Evolutionary conservation across 768 basidiomycete genomes (phyloP).

Genomic region (Infundibulicybe gibba): DNA sequence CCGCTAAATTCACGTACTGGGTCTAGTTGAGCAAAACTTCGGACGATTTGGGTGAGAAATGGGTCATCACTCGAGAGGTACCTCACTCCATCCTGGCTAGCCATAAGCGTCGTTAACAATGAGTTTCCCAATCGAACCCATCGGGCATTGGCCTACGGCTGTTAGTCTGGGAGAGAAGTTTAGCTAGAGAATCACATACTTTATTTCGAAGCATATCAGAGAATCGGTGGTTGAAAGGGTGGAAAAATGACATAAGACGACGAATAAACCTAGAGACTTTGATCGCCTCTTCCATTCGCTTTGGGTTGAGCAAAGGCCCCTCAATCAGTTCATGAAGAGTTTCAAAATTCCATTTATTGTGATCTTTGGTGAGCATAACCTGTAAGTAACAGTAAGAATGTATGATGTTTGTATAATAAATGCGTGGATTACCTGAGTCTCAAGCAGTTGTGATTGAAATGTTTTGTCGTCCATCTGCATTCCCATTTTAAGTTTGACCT

Average conservation of each 20-base stretch:
- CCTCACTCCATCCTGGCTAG: constrained; percentile 77
- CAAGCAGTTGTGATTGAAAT: constrained; percentile 81
- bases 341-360: constrained; percentile 91
- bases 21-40: constrained; percentile 89
- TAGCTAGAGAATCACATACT: constrained; percentile 27
- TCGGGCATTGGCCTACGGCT: constrained; percentile 60
- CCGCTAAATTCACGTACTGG: constrained; percentile 53
- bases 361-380: constrained; percentile 87
- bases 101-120: constrained; percentile 77
- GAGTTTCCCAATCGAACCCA: constrained; percentile 88
- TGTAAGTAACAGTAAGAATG: constrained; percentile 21
- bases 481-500: constrained; percentile 82
- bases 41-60: constrained; percentile 77
- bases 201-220: constrained; percentile 74
- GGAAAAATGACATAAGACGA: constrained; percentile 90
- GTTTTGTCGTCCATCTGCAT: constrained; percentile 95
- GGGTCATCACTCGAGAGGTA: constrained; percentile 83
- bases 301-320: constrained; percentile 87
- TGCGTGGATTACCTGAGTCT: constrained; percentile 65
- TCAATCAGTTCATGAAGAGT: constrained; percentile 85
- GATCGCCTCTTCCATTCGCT: constrained; percentile 92
- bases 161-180: not conserved
- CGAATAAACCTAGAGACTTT: constrained; percentile 85
- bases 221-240: constrained; percentile 87
- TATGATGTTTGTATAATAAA: not conserved